phyloP scores from a whole-genome alignment of 257 asterid genomes.

The Paraleonurus japonicus region DNA sequence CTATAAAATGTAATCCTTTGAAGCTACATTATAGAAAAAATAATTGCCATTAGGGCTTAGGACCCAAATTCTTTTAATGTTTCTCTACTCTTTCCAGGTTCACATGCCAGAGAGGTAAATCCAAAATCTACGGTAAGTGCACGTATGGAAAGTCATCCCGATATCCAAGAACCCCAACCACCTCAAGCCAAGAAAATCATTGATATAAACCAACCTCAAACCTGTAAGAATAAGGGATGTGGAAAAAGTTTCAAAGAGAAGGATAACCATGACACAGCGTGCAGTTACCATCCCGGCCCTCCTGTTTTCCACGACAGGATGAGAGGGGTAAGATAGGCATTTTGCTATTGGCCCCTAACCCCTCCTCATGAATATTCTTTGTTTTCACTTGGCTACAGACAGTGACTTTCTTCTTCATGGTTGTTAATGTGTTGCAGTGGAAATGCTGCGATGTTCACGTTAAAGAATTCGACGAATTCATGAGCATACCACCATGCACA shows the following conservation, averaged over 20 bases:
- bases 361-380: background rate
- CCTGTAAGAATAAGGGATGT: constrained; percentile 78
- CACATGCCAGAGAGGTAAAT: constrained; percentile 45
- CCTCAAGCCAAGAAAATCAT: constrained; percentile 54
- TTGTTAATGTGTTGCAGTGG: constrained; percentile 55
- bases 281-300: constrained; percentile 93
- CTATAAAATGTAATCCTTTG: background rate
- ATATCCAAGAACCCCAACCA: constrained; percentile 38
- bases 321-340: constrained; percentile 73
- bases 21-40: background rate
- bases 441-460: constrained; percentile 89
- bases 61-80: background rate
- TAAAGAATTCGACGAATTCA: constrained; percentile 88
- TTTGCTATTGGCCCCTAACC: background rate
- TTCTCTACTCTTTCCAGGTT: constrained; percentile 39
- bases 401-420: constrained; percentile 5
- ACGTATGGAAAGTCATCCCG: constrained; percentile 31
- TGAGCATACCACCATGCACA: constrained; percentile 74
- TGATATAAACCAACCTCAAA: constrained; percentile 73
- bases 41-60: background rate
- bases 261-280: constrained; percentile 81
- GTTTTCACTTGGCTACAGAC: background rate
- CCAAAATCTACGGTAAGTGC: constrained; percentile 33
- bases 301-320: constrained; percentile 84
- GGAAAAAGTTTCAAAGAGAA: constrained; percentile 74